A percentile compares a stretch with the other conserved stretches of the same genome.
Conservation (phyloP, 2,329 filamentous ascomycete genomes). For the Dendryphion nanum region DNA sequence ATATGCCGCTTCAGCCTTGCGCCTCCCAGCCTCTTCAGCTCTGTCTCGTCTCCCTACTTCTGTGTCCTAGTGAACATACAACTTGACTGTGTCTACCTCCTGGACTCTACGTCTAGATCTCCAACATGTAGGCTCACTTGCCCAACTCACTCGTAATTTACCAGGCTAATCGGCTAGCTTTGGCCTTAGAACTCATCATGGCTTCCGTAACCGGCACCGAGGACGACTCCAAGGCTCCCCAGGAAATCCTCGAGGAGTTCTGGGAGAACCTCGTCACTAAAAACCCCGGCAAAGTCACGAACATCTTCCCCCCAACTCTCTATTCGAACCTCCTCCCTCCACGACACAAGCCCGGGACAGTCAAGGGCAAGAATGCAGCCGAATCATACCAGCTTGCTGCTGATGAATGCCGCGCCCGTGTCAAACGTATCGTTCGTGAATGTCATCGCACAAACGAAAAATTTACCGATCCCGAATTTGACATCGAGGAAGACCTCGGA, state of each 20-base stretch:
- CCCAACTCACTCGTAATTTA: too few relatives aligned
- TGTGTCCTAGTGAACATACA: too few relatives aligned
- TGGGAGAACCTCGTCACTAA: conserved; percentile 68
- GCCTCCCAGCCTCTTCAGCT: too few relatives aligned
- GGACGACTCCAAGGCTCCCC: conserved; percentile 45
- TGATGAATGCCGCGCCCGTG: conserved; percentile 62
- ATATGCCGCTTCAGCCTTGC: too few relatives aligned
- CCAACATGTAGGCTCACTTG: too few relatives aligned
- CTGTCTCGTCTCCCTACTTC: too few relatives aligned
- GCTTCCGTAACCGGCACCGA: conserved; percentile 10
- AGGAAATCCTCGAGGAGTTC: conserved; percentile 67
- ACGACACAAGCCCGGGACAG: conserved; percentile 45
- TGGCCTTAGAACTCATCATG: conserved; percentile 6
- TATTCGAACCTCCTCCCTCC: conserved; percentile 51
- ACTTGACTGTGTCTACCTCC: too few relatives aligned
- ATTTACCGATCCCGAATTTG: conserved; percentile 79
- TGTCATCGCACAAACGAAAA: conserved; percentile 79
- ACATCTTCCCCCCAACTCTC: conserved; percentile 65
- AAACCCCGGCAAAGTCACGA: conserved; percentile 69
- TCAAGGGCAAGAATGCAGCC: conserved; percentile 59
- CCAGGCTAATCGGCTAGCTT: too few relatives aligned
- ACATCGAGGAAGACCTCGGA: conserved; percentile 72
- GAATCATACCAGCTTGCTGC: conserved; percentile 72
- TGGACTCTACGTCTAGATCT: too few relatives aligned
- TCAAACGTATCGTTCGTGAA: conserved; percentile 55